A percentile compares a stretch with the other conserved stretches of the same genome.
These are phyloP conservation scores for Thielaviopsis populi DNA, from an alignment of 2,329 filamentous ascomycete species.

Conservation along the genomic window DNA sequence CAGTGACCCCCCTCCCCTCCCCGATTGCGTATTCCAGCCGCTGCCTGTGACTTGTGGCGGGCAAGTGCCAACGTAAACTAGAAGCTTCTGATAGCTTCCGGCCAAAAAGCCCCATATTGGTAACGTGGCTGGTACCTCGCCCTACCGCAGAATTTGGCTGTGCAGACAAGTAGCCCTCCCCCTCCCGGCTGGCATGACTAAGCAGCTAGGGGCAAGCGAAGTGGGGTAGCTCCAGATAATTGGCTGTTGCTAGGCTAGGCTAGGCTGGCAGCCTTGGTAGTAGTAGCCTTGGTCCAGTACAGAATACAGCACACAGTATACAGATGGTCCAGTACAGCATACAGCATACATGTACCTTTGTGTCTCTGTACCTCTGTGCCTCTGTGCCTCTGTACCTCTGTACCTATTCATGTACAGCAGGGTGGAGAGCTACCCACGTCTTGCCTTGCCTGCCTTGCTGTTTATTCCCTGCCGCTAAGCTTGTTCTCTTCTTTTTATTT, in stretches of 20 bases:
- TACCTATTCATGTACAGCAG: too few relatives aligned
- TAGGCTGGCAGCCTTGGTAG: too few relatives aligned
- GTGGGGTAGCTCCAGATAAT: constrained; percentile 3
- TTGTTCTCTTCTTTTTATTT: background rate
- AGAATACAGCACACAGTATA: too few relatives aligned
- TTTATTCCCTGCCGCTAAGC: background rate
- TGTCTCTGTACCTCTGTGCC: too few relatives aligned
- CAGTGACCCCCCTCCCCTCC: background rate
- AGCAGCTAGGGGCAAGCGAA: constrained; percentile 12
- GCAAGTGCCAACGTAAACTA: background rate
- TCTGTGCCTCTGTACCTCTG: too few relatives aligned
- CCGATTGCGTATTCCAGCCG: constrained; percentile 13
- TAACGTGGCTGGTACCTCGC: constrained; percentile 13
- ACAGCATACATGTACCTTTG: too few relatives aligned
- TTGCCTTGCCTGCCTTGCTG: constrained; percentile 2
- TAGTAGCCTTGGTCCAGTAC: too few relatives aligned
- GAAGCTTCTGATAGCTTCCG: constrained; percentile 15
- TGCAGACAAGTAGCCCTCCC: background rate
- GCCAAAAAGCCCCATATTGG: background rate
- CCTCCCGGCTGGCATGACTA: constrained; percentile 13
- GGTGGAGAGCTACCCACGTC: background rate
- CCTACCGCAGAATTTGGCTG: background rate
- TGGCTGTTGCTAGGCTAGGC: background rate
- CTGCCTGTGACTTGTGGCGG: constrained; percentile 5
- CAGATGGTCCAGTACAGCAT: too few relatives aligned